Evolutionary conservation across 106 monocot genomes (phyloP).

Genomic region (Allium cepa): DNA sequence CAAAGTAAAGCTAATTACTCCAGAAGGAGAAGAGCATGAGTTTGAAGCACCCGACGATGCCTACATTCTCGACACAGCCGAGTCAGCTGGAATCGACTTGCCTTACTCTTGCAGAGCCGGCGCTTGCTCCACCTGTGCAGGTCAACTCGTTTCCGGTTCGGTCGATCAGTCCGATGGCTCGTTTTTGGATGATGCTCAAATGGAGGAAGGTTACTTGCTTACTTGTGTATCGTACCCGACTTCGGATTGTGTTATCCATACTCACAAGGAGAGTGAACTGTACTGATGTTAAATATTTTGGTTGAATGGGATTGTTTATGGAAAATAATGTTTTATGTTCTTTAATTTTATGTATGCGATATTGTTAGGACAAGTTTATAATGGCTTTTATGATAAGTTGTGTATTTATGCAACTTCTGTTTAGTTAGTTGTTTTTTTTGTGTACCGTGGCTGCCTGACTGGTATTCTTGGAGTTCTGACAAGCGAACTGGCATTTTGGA

Average conservation of each 20-base stretch:
- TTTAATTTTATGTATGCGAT: not conserved
- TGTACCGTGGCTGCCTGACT: no score
- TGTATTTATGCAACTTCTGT: no score
- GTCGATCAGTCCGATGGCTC: slow-evolving; percentile 85
- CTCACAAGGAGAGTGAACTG: slow-evolving; percentile 73
- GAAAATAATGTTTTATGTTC: not conserved
- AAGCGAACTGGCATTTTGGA: no score
- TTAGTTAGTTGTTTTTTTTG: no score
- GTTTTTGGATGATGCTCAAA: slow-evolving; percentile 61
- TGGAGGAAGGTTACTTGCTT: slow-evolving; percentile 46
- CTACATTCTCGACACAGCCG: slow-evolving; percentile 75
- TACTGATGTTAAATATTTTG: slow-evolving; percentile 14
- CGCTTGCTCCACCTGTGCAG: slow-evolving; percentile 80
- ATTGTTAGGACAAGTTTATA: not conserved
- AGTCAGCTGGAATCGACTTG: slow-evolving; percentile 63
- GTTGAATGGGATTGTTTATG: not conserved
- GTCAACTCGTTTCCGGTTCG: slow-evolving; percentile 31
- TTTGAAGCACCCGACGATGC: slow-evolving; percentile 15
- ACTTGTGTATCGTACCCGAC: slow-evolving; percentile 66
- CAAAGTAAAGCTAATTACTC: slow-evolving; percentile 8
- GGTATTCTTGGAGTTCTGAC: no score
- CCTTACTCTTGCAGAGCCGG: slow-evolving; percentile 81
- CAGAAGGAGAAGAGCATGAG: slow-evolving; percentile 3
- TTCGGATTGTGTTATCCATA: slow-evolving; percentile 61
- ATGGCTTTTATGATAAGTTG: no score